A percentile compares a stretch with the other conserved stretches of the same genome.
These are phyloP conservation scores for Marasmius oreades DNA, from an alignment of 1,284 basidiomycete species.

Conservation along the genomic window DNA sequence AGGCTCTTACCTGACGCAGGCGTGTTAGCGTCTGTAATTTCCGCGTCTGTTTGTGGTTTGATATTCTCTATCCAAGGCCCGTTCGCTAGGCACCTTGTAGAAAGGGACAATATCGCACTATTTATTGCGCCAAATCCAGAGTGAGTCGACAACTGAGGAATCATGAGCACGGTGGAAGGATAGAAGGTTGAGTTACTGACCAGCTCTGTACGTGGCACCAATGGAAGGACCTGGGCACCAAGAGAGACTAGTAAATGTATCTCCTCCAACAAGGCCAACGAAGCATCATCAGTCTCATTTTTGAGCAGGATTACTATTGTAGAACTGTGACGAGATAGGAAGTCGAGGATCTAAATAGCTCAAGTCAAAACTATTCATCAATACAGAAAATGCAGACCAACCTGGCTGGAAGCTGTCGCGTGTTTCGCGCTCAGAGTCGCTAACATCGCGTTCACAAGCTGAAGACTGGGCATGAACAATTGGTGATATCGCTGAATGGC, in stretches of 20 bases:
- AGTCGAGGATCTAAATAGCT: constrained; percentile 59
- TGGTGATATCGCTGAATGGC: constrained; percentile 88
- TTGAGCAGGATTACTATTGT: constrained; percentile 79
- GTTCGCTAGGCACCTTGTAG: constrained; percentile 71
- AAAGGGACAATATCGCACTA: constrained; percentile 72
- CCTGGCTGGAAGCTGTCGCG: constrained; percentile 63
- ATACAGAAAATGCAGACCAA: constrained; percentile 24
- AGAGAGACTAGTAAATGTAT: constrained; percentile 74
- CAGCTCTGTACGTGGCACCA: constrained; percentile 73
- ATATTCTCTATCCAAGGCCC: constrained; percentile 59
- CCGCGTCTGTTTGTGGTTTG: constrained; percentile 67
- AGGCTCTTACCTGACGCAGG: constrained; percentile 49
- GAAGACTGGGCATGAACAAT: constrained; percentile 80
- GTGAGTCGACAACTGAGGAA: constrained; percentile 50
- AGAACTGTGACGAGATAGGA: constrained; percentile 76
- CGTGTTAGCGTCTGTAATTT: constrained; percentile 53
- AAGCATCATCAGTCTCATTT: constrained; percentile 62
- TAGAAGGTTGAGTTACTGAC: constrained; percentile 38
- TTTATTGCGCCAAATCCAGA: constrained; percentile 85
- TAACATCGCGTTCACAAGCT: constrained; percentile 71
- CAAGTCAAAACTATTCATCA: neutral
- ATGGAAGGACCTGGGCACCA: constrained; percentile 61
- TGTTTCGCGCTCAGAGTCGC: constrained; percentile 68
- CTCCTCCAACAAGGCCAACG: constrained; percentile 69
- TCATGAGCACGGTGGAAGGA: constrained; percentile 2